phyloP scores from a whole-genome alignment of 192 early-diverging fungal species.

The Coemansia furcata region DNA sequence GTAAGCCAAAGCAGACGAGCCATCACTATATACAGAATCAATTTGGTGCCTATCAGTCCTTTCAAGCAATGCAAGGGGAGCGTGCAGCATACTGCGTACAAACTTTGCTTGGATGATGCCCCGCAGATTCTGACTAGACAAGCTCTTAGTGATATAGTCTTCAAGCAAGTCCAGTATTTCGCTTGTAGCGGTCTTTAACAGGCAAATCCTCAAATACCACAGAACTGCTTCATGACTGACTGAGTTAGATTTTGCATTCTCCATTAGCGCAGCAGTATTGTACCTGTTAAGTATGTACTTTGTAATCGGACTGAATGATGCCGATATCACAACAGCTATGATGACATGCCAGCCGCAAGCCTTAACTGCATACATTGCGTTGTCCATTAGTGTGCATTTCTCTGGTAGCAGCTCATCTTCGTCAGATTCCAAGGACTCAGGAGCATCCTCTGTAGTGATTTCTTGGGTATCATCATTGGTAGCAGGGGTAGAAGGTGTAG shows the following conservation, averaged over 20 bases:
- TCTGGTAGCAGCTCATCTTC: neutral
- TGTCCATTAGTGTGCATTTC: neutral
- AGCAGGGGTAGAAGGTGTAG: neutral
- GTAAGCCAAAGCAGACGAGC: neutral
- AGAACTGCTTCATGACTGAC: neutral
- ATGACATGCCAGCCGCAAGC: neutral
- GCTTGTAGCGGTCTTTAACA: neutral
- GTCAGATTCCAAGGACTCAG: neutral
- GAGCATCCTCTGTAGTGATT: neutral
- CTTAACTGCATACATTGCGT: no score
- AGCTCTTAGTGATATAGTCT: neutral
- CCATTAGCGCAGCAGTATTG: conserved; percentile 12
- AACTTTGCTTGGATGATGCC: neutral
- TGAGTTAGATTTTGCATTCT: neutral
- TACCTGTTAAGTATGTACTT: conserved; percentile 26
- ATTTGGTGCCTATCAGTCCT: conserved; percentile 3
- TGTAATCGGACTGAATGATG: conserved; percentile 4
- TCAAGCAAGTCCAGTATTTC: neutral
- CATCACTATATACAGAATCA: neutral
- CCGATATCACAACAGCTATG: neutral
- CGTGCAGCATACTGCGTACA: neutral
- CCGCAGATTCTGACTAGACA: neutral
- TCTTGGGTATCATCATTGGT: neutral
- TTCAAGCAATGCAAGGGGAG: conserved; percentile 1
- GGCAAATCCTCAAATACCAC: neutral